phyloP scores from a whole-genome alignment of 176 grass and related monocot species.

The Zizania latifolia region DNA sequence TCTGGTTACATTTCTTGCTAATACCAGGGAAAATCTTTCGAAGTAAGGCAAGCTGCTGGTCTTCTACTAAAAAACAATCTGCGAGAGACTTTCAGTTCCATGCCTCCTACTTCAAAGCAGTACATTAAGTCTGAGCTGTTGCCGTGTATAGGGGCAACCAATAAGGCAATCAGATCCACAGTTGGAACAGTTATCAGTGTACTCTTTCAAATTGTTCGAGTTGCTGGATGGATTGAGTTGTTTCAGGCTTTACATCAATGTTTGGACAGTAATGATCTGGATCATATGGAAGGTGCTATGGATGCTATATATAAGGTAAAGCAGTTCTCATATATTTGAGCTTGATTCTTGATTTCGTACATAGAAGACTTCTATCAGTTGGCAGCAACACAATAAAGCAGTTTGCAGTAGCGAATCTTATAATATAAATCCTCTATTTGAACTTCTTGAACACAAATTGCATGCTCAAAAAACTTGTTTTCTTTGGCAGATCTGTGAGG shows the following conservation, averaged over 20 bases:
- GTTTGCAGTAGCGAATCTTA: background rate
- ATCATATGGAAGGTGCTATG: conserved; percentile 98
- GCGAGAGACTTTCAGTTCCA: conserved; percentile 53
- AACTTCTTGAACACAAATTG: conserved; percentile 7
- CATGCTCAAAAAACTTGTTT: conserved; percentile 14
- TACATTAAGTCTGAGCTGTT: conserved; percentile 81
- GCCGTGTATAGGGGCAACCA: conserved; percentile 71
- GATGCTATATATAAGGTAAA: conserved; percentile 96
- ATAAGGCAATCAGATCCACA: conserved; percentile 78
- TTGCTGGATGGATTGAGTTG: conserved; percentile 85
- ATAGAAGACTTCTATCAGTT: background rate
- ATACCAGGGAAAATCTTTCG: conserved; percentile 61
- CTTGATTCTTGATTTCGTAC: background rate
- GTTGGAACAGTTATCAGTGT: conserved; percentile 88
- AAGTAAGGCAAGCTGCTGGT: conserved; percentile 94
- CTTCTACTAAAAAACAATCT: conserved; percentile 83
- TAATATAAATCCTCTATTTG: background rate
- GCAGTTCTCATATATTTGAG: background rate
- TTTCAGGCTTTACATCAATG: conserved; percentile 77
- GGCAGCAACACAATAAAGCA: background rate
- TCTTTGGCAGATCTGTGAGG: conserved; percentile 80
- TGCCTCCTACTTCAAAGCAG: conserved; percentile 58
- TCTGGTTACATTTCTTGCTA: conserved; percentile 17
- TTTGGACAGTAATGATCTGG: conserved; percentile 76
- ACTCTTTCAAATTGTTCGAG: conserved; percentile 76